phyloP scores from a whole-genome alignment of 116 monocot genomes.

The Zostera marina region DNA sequence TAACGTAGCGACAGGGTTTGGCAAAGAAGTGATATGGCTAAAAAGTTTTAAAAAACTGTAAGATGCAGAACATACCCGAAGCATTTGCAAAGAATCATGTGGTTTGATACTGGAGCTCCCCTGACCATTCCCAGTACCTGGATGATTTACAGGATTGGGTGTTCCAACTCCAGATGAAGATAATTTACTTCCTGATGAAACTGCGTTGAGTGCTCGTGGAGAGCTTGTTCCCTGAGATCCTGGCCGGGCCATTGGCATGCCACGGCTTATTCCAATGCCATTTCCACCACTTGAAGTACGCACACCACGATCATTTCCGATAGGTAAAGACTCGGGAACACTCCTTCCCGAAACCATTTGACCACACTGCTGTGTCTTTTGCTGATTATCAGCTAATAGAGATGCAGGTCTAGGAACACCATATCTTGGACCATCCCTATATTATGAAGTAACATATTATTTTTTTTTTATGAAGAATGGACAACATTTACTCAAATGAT shows the following conservation, averaged over 20 bases:
- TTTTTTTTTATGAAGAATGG: conserved; percentile 1
- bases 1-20: background rate
- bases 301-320: conserved; percentile 52
- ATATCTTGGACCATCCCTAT: conserved; percentile 59
- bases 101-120: conserved; percentile 58
- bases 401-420: conserved; percentile 37
- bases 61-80: conserved; percentile 35
- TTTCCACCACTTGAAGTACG: conserved; percentile 44
- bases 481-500: background rate
- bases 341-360: conserved; percentile 61
- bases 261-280: conserved; percentile 45
- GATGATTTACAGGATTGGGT: conserved; percentile 31
- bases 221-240: conserved; percentile 53
- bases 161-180: conserved; percentile 36
- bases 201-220: conserved; percentile 55
- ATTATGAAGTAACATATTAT: conserved; percentile 7
- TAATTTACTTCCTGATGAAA: conserved; percentile 43
- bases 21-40: background rate
- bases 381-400: conserved; percentile 60
- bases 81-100: conserved; percentile 51
- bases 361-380: conserved; percentile 48
- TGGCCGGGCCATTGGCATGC: conserved; percentile 43
- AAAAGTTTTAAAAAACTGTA: background rate
- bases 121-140: conserved; percentile 28
- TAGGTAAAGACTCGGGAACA: conserved; percentile 31